Evolutionary conservation across 2,329 filamentous ascomycete species (phyloP), one percentile per base, ranked within the genome.

Genomic region (Nothopassalora personata): DNA sequence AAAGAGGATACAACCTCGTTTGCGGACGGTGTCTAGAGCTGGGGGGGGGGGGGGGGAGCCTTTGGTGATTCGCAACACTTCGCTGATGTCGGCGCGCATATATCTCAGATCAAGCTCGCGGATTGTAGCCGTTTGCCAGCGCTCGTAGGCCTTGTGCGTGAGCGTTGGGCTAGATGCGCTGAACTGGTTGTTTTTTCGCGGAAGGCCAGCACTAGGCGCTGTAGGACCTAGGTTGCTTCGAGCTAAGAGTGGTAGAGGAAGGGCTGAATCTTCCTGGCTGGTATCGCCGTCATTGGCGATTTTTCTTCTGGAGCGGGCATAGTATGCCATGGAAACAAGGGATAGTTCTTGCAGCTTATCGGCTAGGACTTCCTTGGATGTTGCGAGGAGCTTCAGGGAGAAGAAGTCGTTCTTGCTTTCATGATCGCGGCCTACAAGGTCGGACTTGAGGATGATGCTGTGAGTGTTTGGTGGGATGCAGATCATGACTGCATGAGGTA

Each of bases 401-500:
- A 59, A 62, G 30, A 59, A 62, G 30, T 46, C n/a, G 50, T 54
- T 46, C 34, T 49, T 51, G 30, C 31, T 43, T 10, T 53, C 33
- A 11, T 51, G 47, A 15, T 31, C 19, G 28, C 48, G n/a, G 30
- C 50, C 47, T 15, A 59, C 47, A 10, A 45, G 39, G 19, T 53
- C 30, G 1, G 50, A 49, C 19, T 53, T 57, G 54, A 59, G 47
- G 13, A 59, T 39, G 7, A 62, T 15, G 13, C 33, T 57, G 3
- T 47, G 49, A 15, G 45, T 51, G 4, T 43, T 53, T 3, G 54
- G 15, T 23, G 60, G 60, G 9, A 62, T 54, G 47, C 60, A 62
- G 15, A 62, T 39, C 57, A 62, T 62, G 13, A 59, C 59, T 54
- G 43, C 11, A 19, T 31, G n/a, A 7, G 34, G 53, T 39, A 54